Conservation (phyloP, 768 basidiomycete species). For the Ramaria sp. region DNA sequence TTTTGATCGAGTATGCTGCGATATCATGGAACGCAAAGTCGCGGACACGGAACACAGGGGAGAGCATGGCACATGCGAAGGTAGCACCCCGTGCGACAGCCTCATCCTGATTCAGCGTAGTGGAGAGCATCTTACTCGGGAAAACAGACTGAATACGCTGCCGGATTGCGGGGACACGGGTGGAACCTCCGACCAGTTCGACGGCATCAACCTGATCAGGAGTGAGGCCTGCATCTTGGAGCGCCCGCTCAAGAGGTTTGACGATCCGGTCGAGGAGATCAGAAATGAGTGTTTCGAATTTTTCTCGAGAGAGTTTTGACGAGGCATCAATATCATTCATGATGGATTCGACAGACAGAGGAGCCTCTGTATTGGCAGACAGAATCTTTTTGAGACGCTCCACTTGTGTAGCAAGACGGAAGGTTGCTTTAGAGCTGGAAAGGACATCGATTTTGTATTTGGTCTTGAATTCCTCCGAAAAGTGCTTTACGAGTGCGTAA, state of each 20-base stretch:
- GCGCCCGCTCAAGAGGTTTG: conserved; percentile 63
- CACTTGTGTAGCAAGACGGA: conserved; percentile 81
- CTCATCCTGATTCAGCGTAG: conserved; percentile 97
- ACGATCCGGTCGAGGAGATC: conserved; percentile 69
- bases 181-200: conserved; percentile 90
- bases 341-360: conserved; percentile 90
- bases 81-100: conserved; percentile 93
- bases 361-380: conserved; percentile 84
- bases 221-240: conserved; percentile 69
- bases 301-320: conserved; percentile 73
- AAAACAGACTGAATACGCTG: conserved; percentile 76
- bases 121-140: conserved; percentile 70
- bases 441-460: conserved; percentile 98
- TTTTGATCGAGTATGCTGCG: conserved; percentile 80
- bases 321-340: conserved; percentile 93
- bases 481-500: conserved; percentile 79
- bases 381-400: conserved; percentile 96
- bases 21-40: conserved; percentile 88
- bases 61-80: conserved; percentile 94
- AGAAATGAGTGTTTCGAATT: conserved; percentile 68
- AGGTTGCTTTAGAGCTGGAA: conserved; percentile 81
- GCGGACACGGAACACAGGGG: conserved; percentile 94
- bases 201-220: conserved; percentile 81
- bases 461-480: conserved; percentile 83
- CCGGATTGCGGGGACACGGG: conserved; percentile 89